phyloP scores from a whole-genome alignment of 257 asterid genomes.

The Hygrophila difformis region DNA sequence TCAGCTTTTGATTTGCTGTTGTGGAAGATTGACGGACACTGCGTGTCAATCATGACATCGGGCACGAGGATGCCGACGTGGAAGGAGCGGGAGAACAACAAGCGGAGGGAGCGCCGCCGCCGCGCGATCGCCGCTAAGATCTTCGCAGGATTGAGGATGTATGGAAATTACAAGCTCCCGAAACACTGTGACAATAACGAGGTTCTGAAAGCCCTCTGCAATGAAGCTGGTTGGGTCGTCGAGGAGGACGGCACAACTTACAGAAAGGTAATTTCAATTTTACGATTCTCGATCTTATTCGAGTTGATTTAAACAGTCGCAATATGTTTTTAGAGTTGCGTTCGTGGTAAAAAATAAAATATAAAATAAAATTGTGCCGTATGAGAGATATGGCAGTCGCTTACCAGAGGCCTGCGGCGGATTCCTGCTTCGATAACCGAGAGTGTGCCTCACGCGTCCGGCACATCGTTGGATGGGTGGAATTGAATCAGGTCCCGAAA shows the following conservation, averaged over 20 bases:
- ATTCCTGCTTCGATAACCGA: constrained; percentile 2
- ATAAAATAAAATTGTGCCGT: too few relatives aligned
- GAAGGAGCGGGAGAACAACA: constrained; percentile 97
- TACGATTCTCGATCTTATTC: too few relatives aligned
- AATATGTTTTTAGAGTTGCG: too few relatives aligned
- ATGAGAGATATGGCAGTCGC: constrained; percentile 20
- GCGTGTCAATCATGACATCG: constrained; percentile 53
- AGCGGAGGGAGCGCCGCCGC: constrained; percentile 89
- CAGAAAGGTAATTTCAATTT: constrained; percentile 48
- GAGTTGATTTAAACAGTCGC: too few relatives aligned
- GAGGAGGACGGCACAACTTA: constrained; percentile 92
- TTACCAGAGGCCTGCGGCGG: constrained; percentile 15
- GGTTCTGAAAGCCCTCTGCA: constrained; percentile 84
- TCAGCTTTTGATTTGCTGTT: neutral
- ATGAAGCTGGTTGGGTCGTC: constrained; percentile 94
- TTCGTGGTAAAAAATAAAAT: too few relatives aligned
- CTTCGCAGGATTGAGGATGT: constrained; percentile 83
- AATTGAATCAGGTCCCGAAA: constrained; percentile 20
- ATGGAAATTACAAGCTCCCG: constrained; percentile 85
- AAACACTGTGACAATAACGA: constrained; percentile 96
- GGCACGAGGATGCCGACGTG: constrained; percentile 89
- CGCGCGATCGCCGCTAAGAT: constrained; percentile 96
- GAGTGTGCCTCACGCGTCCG: constrained; percentile 31
- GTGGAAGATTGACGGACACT: constrained; percentile 7
- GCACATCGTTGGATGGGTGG: constrained; percentile 29